phyloP scores from a whole-genome alignment of 106 monocot genomes.

The Dactylorhiza incarnata region DNA sequence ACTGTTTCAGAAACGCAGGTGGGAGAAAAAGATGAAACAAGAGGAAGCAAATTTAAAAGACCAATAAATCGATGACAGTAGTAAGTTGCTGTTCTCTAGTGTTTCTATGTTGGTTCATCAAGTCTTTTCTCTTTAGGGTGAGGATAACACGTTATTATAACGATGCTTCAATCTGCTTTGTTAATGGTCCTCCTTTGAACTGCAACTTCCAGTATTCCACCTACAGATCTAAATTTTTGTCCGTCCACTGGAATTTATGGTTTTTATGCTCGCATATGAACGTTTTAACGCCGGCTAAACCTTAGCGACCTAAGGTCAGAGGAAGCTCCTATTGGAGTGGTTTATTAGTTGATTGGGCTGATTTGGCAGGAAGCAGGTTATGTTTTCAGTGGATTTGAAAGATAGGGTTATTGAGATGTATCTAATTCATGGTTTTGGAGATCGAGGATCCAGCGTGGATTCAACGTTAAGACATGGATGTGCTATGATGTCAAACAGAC shows the following conservation, averaged over 20 bases:
- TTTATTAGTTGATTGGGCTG: too few species aligned
- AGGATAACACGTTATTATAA: not conserved
- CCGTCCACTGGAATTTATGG: not conserved
- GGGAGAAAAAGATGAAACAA: slow-evolving; percentile 90
- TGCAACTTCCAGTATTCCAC: not conserved
- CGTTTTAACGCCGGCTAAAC: too few species aligned
- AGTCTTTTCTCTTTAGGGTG: not conserved
- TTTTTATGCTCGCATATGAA: not conserved
- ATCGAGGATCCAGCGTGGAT: too few species aligned
- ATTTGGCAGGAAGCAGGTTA: too few species aligned
- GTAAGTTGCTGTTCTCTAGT: not conserved
- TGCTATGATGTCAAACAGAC: too few species aligned
- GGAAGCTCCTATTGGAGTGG: too few species aligned
- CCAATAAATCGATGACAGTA: not conserved
- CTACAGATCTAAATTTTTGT: not conserved
- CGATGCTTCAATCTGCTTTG: not conserved
- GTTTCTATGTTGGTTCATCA: not conserved
- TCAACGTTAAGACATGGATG: too few species aligned
- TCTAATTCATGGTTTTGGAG: too few species aligned
- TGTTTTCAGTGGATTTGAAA: too few species aligned
- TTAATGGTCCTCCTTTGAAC: not conserved
- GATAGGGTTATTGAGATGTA: too few species aligned
- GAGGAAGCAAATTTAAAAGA: slow-evolving; percentile 34
- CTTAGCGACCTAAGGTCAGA: too few species aligned
- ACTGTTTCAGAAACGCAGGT: slow-evolving; percentile 54